Base-by-base conservation (phyloP, 257 asterid genomes). In the Dorcoceras hygrometricum region DNA sequence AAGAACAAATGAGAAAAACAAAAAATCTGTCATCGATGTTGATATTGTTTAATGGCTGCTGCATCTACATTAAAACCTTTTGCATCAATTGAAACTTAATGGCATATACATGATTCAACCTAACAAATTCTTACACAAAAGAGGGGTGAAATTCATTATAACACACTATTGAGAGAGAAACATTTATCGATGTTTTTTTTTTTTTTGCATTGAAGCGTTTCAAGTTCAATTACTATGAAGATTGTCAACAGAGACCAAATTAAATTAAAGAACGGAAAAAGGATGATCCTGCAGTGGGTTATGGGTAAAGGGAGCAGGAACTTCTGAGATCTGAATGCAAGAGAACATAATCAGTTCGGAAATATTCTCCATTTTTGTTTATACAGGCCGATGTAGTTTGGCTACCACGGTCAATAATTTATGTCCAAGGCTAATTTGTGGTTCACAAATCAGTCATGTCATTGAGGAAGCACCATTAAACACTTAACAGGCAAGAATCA, bases 41-140 rank as follows among this genome's bases (percentile, higher is more conserved):
- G 22, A 3, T 25, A 28, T 55, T 27, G 72, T 26, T 61, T 23
- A 8, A 39, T 28, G 16, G 34, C 55, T 19, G 27, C 34, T 57
- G 43, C 4, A 58, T 48, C 36, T 32, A 23, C 23, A 70, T 1
- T n/a, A 54, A 59, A 34, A 73, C 60, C 66, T 24, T 39, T 14
- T 51, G 23, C 3, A 29, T 10, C 8, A 18, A 56, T 34, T 14
- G 71, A 28, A 76, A 71, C 57, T 25, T 71, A 67, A 29, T 9
- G 51, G 60, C 4, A 57, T 11, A 65, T 59, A 12, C 4, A 19
- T 4, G 4, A 54, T 65, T 48, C 11, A 29, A 29, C 5, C 57
- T 59, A 54, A 23, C 20, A 12, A 66, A 55, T 56, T 24, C 5
- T 12, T 55, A 36, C 6, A 32, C 20, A 1, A 23, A 57, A 8